Percentiles rank a stretch among this genome's conserved stretches.
phyloP scores from a whole-genome alignment of 768 basidiomycete species.

The Hypholoma sublateritium region DNA sequence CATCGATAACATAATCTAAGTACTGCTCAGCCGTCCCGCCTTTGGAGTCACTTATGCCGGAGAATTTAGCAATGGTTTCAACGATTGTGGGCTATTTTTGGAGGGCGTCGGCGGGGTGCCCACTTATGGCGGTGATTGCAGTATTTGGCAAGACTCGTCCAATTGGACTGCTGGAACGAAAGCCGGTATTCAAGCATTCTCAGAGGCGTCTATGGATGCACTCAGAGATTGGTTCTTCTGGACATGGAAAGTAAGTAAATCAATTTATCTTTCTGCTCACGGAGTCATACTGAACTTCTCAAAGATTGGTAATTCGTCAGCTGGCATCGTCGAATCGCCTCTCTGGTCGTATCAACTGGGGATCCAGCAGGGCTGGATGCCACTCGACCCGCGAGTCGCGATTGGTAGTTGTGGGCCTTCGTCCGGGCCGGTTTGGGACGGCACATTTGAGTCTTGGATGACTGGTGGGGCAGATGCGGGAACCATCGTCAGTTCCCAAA shows the following conservation, averaged over 20 bases:
- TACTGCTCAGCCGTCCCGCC: conserved; percentile 29
- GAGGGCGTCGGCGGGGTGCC: conserved; percentile 21
- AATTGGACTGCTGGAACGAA: conserved; percentile 45
- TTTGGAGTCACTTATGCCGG: conserved; percentile 79
- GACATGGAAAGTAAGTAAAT: conserved; percentile 47
- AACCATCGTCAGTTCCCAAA: conserved; percentile 42
- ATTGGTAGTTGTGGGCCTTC: conserved; percentile 58
- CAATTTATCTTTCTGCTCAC: background rate
- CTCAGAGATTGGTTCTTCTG: conserved; percentile 47
- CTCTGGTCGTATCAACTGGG: conserved; percentile 52
- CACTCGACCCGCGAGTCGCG: conserved; percentile 56
- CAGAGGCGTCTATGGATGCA: conserved; percentile 50
- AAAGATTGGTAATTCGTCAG: conserved; percentile 35
- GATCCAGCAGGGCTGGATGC: conserved; percentile 40
- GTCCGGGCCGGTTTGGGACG: conserved; percentile 32
- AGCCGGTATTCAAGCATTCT: conserved; percentile 49
- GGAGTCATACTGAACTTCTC: background rate
- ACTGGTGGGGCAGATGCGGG: conserved; percentile 66
- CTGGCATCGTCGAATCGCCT: conserved; percentile 41
- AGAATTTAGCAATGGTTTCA: conserved; percentile 75
- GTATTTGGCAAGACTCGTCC: conserved; percentile 49
- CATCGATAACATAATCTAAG: background rate
- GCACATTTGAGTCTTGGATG: conserved; percentile 59
- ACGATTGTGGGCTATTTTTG: conserved; percentile 53
- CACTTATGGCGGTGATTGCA: conserved; percentile 34